These are phyloP conservation scores for Cicer judaicum DNA, from an alignment of 306 rosid species.

Conservation along the genomic window DNA sequence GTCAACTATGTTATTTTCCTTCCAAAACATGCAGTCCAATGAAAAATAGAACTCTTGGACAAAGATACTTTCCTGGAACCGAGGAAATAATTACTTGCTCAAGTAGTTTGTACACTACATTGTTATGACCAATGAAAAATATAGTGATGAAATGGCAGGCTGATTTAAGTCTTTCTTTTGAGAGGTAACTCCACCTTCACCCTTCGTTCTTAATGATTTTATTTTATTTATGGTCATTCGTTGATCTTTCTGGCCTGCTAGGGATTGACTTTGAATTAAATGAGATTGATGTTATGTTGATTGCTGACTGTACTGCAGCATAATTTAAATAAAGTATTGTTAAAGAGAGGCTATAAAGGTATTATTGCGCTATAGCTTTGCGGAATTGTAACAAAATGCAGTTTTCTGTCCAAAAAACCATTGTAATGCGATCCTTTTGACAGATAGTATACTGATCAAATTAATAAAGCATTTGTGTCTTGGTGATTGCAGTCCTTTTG, in stretches of 20 bases:
- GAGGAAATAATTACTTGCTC: neutral
- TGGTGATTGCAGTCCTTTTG: neutral
- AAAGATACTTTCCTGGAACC: neutral
- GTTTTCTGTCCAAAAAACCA: no score
- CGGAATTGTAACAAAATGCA: no score
- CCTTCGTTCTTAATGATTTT: neutral
- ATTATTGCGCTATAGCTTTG: no score
- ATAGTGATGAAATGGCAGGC: neutral
- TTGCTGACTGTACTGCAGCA: neutral
- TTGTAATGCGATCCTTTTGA: neutral
- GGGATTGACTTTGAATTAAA: constrained; percentile 28
- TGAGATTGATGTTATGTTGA: neutral
- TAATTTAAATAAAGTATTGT: no score
- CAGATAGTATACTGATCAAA: constrained; percentile 35
- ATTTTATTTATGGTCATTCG: neutral
- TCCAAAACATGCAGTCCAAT: neutral
- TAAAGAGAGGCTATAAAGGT: no score
- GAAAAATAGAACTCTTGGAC: constrained; percentile 3
- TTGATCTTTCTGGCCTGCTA: neutral
- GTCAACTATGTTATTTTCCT: neutral
- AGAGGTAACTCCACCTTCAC: constrained; percentile 13
- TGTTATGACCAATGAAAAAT: neutral
- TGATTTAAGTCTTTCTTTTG: neutral
- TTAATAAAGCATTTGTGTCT: neutral
- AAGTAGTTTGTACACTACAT: neutral